These are phyloP conservation scores for Pestalotiopsis sp. DNA, from an alignment of 2,329 filamentous ascomycete species.

Conservation along the genomic window DNA sequence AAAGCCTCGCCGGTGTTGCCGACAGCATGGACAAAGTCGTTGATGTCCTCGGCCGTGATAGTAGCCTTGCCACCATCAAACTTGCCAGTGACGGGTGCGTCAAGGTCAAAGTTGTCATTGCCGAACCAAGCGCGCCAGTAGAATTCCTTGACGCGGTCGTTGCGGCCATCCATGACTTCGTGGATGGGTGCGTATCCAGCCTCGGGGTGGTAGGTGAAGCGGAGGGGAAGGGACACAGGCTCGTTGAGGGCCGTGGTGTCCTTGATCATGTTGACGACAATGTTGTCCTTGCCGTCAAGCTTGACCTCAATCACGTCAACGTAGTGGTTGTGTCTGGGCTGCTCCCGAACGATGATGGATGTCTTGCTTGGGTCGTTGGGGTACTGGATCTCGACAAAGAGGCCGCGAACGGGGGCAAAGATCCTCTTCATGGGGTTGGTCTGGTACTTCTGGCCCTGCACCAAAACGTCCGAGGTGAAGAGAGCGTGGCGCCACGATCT, in stretches of 20 bases:
- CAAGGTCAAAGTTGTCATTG: conserved; percentile 77
- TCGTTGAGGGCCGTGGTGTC: conserved; percentile 83
- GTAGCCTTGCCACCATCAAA: conserved; percentile 88
- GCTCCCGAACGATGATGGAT: conserved; percentile 82
- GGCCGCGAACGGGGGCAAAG: conserved; percentile 80
- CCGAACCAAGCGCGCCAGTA: conserved; percentile 99
- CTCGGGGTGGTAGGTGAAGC: conserved; percentile 93
- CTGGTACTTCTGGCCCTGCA: conserved; percentile 95
- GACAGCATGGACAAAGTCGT: conserved; percentile 98
- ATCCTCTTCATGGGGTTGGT: conserved; percentile 94
- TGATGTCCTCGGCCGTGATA: conserved; percentile 90
- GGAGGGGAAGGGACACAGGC: conserved; percentile 79
- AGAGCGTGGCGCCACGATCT: conserved; percentile 95
- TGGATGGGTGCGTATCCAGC: conserved; percentile 96
- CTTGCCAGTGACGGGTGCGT: conserved; percentile 79
- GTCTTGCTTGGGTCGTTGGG: conserved; percentile 84
- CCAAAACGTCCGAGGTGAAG: conserved; percentile 88
- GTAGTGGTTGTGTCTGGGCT: conserved; percentile 81
- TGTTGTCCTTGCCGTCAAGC: conserved; percentile 73
- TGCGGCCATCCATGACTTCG: conserved; percentile 93
- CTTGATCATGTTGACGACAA: conserved; percentile 88
- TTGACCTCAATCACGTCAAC: conserved; percentile 87
- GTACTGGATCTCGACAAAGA: conserved; percentile 84
- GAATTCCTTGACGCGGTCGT: conserved; percentile 98
- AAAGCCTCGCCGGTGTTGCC: conserved; percentile 98